A percentile compares a stretch with the other conserved stretches of the same genome.
phyloP scores from a whole-genome alignment of 176 grass and related monocot genomes.

The Cocos nucifera region DNA sequence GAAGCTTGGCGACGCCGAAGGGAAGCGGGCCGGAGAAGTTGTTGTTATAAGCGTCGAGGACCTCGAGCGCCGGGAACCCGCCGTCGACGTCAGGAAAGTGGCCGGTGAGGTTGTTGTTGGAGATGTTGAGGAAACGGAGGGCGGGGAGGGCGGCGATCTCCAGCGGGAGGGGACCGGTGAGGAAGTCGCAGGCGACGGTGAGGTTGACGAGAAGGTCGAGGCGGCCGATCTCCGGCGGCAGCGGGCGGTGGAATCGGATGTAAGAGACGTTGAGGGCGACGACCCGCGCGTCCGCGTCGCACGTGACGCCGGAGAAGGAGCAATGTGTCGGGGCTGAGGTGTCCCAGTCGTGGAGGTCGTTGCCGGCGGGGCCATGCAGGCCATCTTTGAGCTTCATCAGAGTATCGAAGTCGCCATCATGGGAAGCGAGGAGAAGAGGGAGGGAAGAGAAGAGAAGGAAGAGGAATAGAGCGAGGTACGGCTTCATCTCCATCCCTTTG shows the following conservation, averaged over 20 bases:
- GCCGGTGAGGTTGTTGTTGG: conserved; percentile 67
- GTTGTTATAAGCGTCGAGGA: conserved; percentile 83
- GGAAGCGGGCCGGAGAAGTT: conserved; percentile 62
- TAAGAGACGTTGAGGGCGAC: conserved; percentile 46
- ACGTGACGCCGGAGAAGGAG: conserved; percentile 44
- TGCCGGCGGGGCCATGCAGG: conserved; percentile 13
- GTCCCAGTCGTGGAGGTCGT: conserved; percentile 55
- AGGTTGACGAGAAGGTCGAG: conserved; percentile 52
- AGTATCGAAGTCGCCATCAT: conserved; percentile 34
- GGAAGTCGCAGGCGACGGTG: conserved; percentile 40
- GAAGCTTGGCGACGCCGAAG: background rate
- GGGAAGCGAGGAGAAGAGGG: conserved; percentile 7
- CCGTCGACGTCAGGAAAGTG: conserved; percentile 6
- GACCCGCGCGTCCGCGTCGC: conserved; percentile 38
- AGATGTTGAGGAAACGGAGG: conserved; percentile 70
- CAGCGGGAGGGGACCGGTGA: conserved; percentile 28
- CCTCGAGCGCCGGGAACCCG: conserved; percentile 33
- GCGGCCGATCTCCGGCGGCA: conserved; percentile 32
- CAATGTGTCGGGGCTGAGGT: conserved; percentile 30
- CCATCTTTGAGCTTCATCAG: conserved; percentile 36
- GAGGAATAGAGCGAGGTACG: too few relatives aligned
- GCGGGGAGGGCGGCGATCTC: conserved; percentile 15
- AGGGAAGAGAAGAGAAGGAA: too few relatives aligned
- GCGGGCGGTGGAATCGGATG: conserved; percentile 28
- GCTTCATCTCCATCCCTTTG: too few relatives aligned